These are phyloP conservation scores for Debaryomyces sp. DNA, from an alignment of 1,139 yeast genomes.

Conservation along the genomic window DNA sequence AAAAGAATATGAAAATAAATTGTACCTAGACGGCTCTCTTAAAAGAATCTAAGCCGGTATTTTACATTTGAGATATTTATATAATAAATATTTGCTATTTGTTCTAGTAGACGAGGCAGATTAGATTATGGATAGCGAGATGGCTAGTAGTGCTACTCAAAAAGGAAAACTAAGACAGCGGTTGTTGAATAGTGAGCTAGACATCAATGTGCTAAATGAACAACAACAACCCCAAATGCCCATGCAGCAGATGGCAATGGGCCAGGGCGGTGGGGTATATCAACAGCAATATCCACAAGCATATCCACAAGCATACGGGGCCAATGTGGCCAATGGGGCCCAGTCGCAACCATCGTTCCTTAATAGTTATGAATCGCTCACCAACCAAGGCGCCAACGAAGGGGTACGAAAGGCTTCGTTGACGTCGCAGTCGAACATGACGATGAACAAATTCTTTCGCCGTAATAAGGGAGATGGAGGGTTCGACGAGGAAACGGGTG, in stretches of 20 bases:
- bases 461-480: constrained; percentile 36
- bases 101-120: neutral
- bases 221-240: constrained; percentile 6
- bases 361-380: constrained; percentile 11
- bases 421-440: constrained; percentile 42
- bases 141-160: constrained; percentile 19
- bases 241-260: constrained; percentile 7
- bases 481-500: constrained; percentile 58
- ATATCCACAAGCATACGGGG: constrained; percentile 13
- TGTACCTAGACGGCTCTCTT: neutral
- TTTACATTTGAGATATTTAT: neutral
- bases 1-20: neutral
- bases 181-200: constrained; percentile 34
- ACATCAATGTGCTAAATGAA: constrained; percentile 26
- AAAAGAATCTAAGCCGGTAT: neutral
- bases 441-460: constrained; percentile 47
- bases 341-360: constrained; percentile 9
- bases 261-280: constrained; percentile 10
- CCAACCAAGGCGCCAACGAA: neutral
- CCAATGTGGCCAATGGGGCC: neutral
- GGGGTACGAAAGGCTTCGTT: constrained; percentile 43
- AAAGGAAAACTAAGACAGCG: constrained; percentile 37
- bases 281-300: constrained; percentile 16
- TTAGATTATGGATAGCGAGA: constrained; percentile 24
- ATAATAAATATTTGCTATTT: neutral